These are phyloP conservation scores for Fusarium torreyae DNA, from an alignment of 2,329 filamentous ascomycete species.

Conservation along the genomic window DNA sequence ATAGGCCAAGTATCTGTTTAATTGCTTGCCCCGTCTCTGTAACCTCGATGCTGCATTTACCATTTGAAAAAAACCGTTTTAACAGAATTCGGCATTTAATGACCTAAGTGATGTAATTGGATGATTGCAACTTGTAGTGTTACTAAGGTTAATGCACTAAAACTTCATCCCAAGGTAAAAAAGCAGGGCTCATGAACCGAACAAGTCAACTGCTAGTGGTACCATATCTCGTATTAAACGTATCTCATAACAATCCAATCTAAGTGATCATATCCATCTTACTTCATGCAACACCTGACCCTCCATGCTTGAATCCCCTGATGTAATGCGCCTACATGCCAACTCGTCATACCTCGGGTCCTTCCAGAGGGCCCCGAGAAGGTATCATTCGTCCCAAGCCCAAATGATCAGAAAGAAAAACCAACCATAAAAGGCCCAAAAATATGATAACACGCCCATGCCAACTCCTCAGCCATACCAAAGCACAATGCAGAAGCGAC, in stretches of 20 bases:
- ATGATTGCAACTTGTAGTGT: not conserved
- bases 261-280: conserved; percentile 41
- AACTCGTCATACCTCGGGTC: conserved; percentile 43
- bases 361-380: conserved; percentile 47
- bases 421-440: conserved; percentile 36
- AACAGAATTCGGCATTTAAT: not conserved
- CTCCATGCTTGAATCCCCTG: conserved; percentile 19
- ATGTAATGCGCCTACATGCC: conserved; percentile 34
- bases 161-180: not conserved
- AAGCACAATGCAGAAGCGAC: conserved; percentile 48
- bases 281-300: conserved; percentile 12
- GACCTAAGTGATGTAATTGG: not conserved
- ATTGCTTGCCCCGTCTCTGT: not conserved
- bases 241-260: conserved; percentile 51
- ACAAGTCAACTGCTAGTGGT: conserved; percentile 34
- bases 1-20: not conserved
- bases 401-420: conserved; percentile 37
- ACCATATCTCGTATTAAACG: conserved; percentile 40
- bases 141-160: not conserved
- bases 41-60: not conserved
- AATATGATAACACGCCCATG: conserved; percentile 41
- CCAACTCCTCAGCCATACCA: conserved; percentile 50
- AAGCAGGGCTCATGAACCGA: not conserved
- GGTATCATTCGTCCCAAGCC: conserved; percentile 48
- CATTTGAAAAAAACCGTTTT: not conserved